Evolutionary conservation across 1,284 basidiomycete genomes (phyloP).

Genomic region (Ceratobasidium sp.): DNA sequence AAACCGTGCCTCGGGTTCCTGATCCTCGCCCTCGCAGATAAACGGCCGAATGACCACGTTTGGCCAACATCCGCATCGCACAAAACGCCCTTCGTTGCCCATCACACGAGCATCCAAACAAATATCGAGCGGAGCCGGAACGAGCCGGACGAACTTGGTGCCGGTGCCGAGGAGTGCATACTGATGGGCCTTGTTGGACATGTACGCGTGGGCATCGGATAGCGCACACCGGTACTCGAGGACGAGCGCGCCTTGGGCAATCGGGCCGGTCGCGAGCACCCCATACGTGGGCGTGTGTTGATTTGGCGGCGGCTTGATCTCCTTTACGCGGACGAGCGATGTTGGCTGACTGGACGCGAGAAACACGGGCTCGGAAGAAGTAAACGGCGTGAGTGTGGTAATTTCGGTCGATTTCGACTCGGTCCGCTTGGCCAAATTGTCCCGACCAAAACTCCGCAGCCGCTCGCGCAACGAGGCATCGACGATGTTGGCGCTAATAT

Average conservation of each 20-base stretch:
- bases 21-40: slow-evolving; percentile 58
- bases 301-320: slow-evolving; percentile 34
- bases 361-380: slow-evolving; percentile 25
- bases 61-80: slow-evolving; percentile 84
- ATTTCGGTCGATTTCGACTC: slow-evolving; percentile 3
- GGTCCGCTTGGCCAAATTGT: slow-evolving; percentile 15
- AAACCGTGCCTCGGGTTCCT: slow-evolving; percentile 65
- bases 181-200: slow-evolving; percentile 58
- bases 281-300: slow-evolving; percentile 45
- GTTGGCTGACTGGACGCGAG: slow-evolving; percentile 31
- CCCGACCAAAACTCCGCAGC: slow-evolving; percentile 9
- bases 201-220: slow-evolving; percentile 48
- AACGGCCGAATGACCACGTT: slow-evolving; percentile 87
- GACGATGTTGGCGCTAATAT: slow-evolving; percentile 31
- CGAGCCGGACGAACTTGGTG: slow-evolving; percentile 69
- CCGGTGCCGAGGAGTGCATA: slow-evolving; percentile 56
- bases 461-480: slow-evolving; percentile 30
- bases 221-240: slow-evolving; percentile 49
- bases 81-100: slow-evolving; percentile 78
- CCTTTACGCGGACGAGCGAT: slow-evolving; percentile 30
- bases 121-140: slow-evolving; percentile 81
- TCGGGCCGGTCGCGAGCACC: slow-evolving; percentile 49
- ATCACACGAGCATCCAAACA: slow-evolving; percentile 83
- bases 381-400: slow-evolving; percentile 14
- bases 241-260: slow-evolving; percentile 51